phyloP scores from a whole-genome alignment of 805 yeast genomes.

The Wickerhamomyces strasburgensis region DNA sequence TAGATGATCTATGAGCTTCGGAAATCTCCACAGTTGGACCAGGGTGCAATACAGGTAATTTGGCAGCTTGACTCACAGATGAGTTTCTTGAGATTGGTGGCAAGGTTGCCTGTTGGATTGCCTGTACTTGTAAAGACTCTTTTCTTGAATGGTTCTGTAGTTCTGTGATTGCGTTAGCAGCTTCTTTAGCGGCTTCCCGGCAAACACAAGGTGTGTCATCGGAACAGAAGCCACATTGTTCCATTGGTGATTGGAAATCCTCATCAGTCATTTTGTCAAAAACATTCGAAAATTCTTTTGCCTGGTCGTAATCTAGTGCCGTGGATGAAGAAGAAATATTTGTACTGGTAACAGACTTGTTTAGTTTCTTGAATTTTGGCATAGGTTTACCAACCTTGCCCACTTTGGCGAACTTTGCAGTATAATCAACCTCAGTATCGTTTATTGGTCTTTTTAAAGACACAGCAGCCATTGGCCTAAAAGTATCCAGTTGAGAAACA shows the following conservation, averaged over 20 bases:
- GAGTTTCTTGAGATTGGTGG: constrained; percentile 36
- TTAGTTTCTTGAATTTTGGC: constrained; percentile 20
- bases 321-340: not conserved
- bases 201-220: constrained; percentile 92
- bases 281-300: constrained; percentile 18
- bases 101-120: constrained; percentile 21
- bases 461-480: constrained; percentile 65
- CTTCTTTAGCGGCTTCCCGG: constrained; percentile 58
- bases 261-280: constrained; percentile 25
- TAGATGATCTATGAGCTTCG: constrained; percentile 27
- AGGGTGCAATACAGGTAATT: constrained; percentile 58
- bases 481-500: constrained; percentile 11
- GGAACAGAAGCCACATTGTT: constrained; percentile 90
- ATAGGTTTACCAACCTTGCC: constrained; percentile 23
- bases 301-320: constrained; percentile 8
- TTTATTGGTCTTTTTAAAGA: constrained; percentile 40
- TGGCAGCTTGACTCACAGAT: constrained; percentile 17
- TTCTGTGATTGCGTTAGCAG: constrained; percentile 31
- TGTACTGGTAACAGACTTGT: not conserved
- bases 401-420: constrained; percentile 39
- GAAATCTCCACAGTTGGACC: constrained; percentile 54
- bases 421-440: constrained; percentile 50
- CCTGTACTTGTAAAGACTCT: constrained; percentile 12
- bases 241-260: constrained; percentile 48
- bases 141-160: constrained; percentile 21